Evolutionary conservation across 495 filamentous ascomycete species (phyloP), one percentile per base, ranked within the genome.

Genomic region (Aspergillus avenaceus): DNA sequence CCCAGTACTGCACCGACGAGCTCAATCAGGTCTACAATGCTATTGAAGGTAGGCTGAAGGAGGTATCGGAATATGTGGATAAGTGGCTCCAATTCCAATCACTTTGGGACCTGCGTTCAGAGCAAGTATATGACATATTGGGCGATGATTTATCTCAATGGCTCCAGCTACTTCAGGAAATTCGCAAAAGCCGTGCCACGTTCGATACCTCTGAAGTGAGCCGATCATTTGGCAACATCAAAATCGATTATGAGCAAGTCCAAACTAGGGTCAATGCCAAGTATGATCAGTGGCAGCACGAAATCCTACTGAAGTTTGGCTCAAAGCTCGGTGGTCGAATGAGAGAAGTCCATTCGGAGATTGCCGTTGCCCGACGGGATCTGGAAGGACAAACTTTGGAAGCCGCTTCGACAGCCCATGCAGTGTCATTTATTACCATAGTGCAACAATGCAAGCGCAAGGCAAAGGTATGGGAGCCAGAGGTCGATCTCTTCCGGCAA

Each of bases 11-110:
- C 63, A 86, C 86, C 13, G 76, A 83, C 27, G 84, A 84, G 29
- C 78, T 99, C 13, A 77, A 82, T 26, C 75, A 84, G 52, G 90
- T 95, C 1, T 96, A 97, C 61, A 75, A 70, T 21, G 83, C 82
- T 1, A 76, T 99, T 14, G 91, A 97, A 61, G 75, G 78, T 28
- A 92, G 88, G 67, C 65, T 97, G 12, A 72, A 76, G 14, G 82
- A 84, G 16, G 87, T 97, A 26, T 79, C 85, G 14, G 71, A 70
- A 14, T 99, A 97, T 63, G 87, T 97, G 9, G 88, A 96, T 60
- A 90, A 96, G 69, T 99, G 93, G 93, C 74, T 97, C 28, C 93
- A 96, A 61, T 99, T 97, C 70, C 93, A 99, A 70, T 96, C 92
- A 3, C 79, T 99, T 18, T 99, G 93, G 93, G 93, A 99, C 71